Base-by-base conservation (phyloP, 2,329 filamentous ascomycete species). In the Huntiella moniliformis region DNA sequence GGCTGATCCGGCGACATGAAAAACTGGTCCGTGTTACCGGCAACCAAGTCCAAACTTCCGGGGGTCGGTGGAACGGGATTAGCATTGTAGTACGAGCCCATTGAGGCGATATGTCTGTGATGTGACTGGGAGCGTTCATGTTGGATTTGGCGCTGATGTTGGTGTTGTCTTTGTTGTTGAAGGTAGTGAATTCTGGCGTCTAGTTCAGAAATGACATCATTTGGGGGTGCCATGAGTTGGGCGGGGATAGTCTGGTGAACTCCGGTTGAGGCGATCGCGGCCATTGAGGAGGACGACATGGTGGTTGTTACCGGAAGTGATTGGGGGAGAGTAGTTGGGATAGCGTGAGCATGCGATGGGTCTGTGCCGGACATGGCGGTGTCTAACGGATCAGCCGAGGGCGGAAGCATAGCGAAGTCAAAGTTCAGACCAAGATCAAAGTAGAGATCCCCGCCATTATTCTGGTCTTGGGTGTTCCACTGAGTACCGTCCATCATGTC, bases 11-110 rank as follows among this genome's bases (percentile, higher is more conserved):
- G 66, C 38, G 73, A 69, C 45, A 73, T 59, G 56, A 78, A 85
- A 53, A 67, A 77, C 47, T 73, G 72, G 58, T 53, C 66, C 54
- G 59, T 54, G 45, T 56, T 71, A 52, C 63, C 73, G 56, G 65
- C 72, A 58, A 80, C 77, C 61, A 88, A 73, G 56, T 88, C 82
- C 18, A 85, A 68, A 57, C 83, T 88, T 57, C 82, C 83, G 0
- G 83, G 83, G 11, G 83, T 91, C 2, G 82, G 82, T 4, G 83
- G 83, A 44, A 80, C 75, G 49, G 70, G 67, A 51, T 68, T 70
- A 49, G 72, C 69, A 46, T 61, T 68, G 6, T 63, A 58, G 54
- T 70, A 77, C 55, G 68, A 73, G 46, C 67, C 68, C 47, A 49
- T 49, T 11, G 32, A 15, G 13, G 45, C 33, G 15, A 37, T 39